phyloP scores from a whole-genome alignment of 2,329 filamentous ascomycete species.

The Botryotinia convoluta region DNA sequence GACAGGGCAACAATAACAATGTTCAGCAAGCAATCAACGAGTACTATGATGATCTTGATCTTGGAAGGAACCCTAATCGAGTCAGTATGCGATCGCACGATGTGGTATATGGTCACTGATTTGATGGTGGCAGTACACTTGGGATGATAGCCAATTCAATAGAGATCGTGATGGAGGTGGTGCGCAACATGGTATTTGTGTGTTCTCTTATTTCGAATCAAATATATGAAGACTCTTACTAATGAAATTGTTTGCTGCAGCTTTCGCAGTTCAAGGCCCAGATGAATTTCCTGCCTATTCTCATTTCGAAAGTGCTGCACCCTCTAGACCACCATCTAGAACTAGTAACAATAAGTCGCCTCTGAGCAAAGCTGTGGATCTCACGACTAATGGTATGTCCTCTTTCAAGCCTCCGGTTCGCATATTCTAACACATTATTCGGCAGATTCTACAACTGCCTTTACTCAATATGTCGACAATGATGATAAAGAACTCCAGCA shows the following conservation, averaged over 20 bases:
- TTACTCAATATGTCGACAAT: constrained; percentile 27
- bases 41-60: constrained; percentile 49
- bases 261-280: constrained; percentile 21
- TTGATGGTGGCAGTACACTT: constrained; percentile 43
- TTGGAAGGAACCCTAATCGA: constrained; percentile 36
- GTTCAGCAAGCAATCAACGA: constrained; percentile 50
- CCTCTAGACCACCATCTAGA: constrained; percentile 61
- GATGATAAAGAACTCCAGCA: constrained; percentile 55
- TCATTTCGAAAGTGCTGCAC: constrained; percentile 21
- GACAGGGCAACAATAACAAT: constrained; percentile 47
- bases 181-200: constrained; percentile 46
- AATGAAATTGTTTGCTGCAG: background rate
- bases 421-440: background rate
- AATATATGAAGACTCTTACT: background rate
- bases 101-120: background rate
- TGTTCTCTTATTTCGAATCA: constrained; percentile 24
- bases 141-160: constrained; percentile 55
- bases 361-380: constrained; percentile 51
- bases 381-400: constrained; percentile 41
- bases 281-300: constrained; percentile 18
- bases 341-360: constrained; percentile 55
- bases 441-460: constrained; percentile 31
- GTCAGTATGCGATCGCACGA: constrained; percentile 31
- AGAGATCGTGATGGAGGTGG: constrained; percentile 51
- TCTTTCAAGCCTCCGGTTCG: background rate